Percentiles rank a stretch among this genome's conserved stretches.
Conservation (phyloP, 805 yeast genomes). For the Myxozyma neotropica region DNA sequence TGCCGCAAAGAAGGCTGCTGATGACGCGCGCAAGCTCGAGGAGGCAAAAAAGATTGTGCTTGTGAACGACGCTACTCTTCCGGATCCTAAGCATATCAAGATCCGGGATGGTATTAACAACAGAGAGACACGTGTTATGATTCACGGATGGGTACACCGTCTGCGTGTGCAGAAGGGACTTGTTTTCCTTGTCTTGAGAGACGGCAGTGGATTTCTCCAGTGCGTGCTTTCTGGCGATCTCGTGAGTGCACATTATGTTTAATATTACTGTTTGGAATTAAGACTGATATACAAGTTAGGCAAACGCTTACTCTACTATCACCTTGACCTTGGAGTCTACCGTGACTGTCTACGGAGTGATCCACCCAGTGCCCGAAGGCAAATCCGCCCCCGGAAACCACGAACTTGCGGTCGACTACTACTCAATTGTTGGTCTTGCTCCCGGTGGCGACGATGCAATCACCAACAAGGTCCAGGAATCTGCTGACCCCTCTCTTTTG, state of each 20-base stretch:
- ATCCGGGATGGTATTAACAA: conserved; percentile 55
- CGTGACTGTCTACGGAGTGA: conserved; percentile 74
- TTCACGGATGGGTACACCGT: conserved; percentile 96
- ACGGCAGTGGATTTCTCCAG: conserved; percentile 91
- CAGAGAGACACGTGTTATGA: conserved; percentile 70
- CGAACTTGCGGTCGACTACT: conserved; percentile 88
- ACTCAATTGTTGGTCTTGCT: conserved; percentile 86
- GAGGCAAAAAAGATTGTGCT: conserved; percentile 79
- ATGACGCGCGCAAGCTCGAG: conserved; percentile 72
- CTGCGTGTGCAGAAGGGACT: conserved; percentile 90
- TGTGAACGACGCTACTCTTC: conserved; percentile 71
- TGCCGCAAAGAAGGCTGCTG: conserved; percentile 61
- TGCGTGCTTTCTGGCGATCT: conserved; percentile 86
- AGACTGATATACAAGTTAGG: conserved; percentile 41
- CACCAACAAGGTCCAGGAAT: conserved; percentile 89
- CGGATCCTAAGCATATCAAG: conserved; percentile 68
- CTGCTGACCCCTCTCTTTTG: conserved; percentile 80
- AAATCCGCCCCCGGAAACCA: conserved; percentile 97
- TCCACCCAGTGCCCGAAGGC: conserved; percentile 89
- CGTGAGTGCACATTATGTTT: too few species aligned
- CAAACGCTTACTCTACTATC: conserved; percentile 82
- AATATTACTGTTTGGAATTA: too few species aligned
- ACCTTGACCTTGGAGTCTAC: conserved; percentile 89
- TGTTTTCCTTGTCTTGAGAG: conserved; percentile 88
- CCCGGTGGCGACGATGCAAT: conserved; percentile 96